A percentile compares a stretch with the other conserved stretches of the same genome.
Conservation (phyloP, 148 eudicot genomes). For the Chenopodium berlandieri region DNA sequence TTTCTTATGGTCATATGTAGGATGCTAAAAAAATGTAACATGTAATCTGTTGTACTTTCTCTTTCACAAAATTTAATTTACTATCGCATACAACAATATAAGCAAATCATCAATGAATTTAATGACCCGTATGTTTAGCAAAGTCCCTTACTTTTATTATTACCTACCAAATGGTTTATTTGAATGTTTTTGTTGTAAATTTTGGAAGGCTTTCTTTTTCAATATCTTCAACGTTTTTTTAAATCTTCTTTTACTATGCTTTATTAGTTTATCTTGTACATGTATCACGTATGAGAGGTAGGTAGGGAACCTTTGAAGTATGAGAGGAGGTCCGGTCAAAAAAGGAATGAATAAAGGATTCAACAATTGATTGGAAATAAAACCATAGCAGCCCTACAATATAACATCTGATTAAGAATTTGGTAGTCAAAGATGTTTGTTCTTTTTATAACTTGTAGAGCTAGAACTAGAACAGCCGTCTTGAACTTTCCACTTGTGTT, state of each 20-base stretch:
- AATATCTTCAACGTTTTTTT: no score
- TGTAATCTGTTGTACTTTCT: not conserved
- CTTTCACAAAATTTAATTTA: not conserved
- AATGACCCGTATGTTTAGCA: no score
- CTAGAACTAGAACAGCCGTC: not conserved
- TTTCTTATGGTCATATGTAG: not conserved
- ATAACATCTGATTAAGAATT: not conserved
- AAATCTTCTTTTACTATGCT: not conserved
- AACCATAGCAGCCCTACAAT: not conserved
- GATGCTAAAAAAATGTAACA: not conserved
- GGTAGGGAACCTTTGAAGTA: not conserved
- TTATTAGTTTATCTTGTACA: no score
- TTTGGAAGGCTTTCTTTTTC: not conserved
- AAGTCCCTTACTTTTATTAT: no score
- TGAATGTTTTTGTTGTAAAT: not conserved
- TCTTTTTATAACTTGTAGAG: not conserved
- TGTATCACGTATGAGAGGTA: not conserved
- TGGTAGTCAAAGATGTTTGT: not conserved
- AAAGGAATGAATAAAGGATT: not conserved
- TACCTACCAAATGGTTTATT: no score
- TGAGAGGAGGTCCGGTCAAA: not conserved
- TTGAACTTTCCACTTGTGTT: not conserved
- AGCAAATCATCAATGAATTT: no score
- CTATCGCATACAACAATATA: no score
- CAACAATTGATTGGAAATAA: not conserved